Percentiles rank a stretch among this genome's conserved stretches.
phyloP scores from a whole-genome alignment of 2,329 filamentous ascomycete species.

The Arthroderma uncinatum region DNA sequence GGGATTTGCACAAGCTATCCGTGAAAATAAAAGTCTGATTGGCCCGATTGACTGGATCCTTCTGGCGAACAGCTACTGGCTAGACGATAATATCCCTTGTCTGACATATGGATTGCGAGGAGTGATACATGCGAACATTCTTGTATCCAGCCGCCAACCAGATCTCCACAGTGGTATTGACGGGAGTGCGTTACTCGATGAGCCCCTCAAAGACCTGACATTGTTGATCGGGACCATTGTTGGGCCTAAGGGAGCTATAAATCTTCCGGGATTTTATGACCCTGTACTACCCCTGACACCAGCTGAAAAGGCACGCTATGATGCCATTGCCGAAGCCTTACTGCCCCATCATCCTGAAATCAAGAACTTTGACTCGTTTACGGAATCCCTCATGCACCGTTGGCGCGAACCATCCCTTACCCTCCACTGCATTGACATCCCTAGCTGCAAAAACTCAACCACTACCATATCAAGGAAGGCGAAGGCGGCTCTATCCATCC shows the following conservation, averaged over 20 bases:
- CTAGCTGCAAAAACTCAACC: slow-evolving; percentile 75
- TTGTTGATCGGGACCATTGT: slow-evolving; percentile 72
- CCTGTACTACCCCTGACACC: slow-evolving; percentile 62
- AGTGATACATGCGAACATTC: slow-evolving; percentile 84
- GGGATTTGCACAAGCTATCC: slow-evolving; percentile 76
- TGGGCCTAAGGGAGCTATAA: slow-evolving; percentile 65
- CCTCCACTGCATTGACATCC: slow-evolving; percentile 85
- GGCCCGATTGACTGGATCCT: slow-evolving; percentile 89
- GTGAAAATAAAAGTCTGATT: slow-evolving; percentile 68
- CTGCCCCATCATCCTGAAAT: slow-evolving; percentile 59
- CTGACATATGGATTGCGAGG: slow-evolving; percentile 88
- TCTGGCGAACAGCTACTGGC: slow-evolving; percentile 95
- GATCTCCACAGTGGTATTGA: slow-evolving; percentile 97
- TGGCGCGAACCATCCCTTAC: slow-evolving; percentile 95
- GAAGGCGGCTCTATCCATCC: slow-evolving; percentile 76
- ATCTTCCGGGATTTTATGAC: slow-evolving; percentile 82
- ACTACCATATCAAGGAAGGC: slow-evolving; percentile 77
- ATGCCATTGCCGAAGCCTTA: slow-evolving; percentile 69
- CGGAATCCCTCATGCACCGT: slow-evolving; percentile 74
- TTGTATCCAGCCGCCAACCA: slow-evolving; percentile 72
- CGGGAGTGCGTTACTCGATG: slow-evolving; percentile 72
- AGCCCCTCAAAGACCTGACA: slow-evolving; percentile 84
- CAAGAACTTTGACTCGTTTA: slow-evolving; percentile 56
- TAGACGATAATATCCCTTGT: slow-evolving; percentile 90
- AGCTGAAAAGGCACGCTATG: slow-evolving; percentile 68